Base-by-base conservation (phyloP, 2,329 filamentous ascomycete species). In the Cordyceps fumosorosea region DNA sequence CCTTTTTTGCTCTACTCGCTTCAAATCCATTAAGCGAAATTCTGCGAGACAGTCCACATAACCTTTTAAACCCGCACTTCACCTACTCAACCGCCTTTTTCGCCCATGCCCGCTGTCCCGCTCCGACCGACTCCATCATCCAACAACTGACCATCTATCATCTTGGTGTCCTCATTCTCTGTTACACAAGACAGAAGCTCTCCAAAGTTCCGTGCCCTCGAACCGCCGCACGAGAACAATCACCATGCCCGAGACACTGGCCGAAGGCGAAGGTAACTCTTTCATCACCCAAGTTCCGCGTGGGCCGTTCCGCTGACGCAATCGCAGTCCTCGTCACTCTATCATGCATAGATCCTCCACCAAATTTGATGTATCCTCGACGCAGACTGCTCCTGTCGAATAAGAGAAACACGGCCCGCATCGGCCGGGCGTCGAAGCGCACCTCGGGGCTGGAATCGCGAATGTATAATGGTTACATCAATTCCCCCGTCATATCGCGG, bases 401-500 rank as follows among this genome's bases (percentile, higher is more conserved):
- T 20, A 67, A 70, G 12, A 70, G 66, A 8, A 66, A 69, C 2
- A 65, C 64, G 3, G 62, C 76, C 22, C 61, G 69, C 14, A 75
- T 82, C 63, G 80, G 80, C 44, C 73, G 80, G 29, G 77, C 77
- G 42, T 81, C 78, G 65, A 79, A 76, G 68, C 68, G 76, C 62
- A 71, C 75, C 66, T 22, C 65, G 56, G 59, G 53, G 3, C 68
- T 75, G 10, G 66, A 66, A 70, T 78, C 67, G 70, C 74, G 64
- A 44, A 65, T 67, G 5, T 72, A 81, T 66, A 91, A 91, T 71
- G 84, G 80, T 18, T 90, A 80, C 80, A 88, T 90, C 63, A 83
- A 90, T 66, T 88, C 84, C 62, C 84, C 88, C 0, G 88, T 91
- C 42, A 88, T 91, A 78, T 90, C 88, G 26, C 80, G 89, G 51